Percentiles rank a stretch among this genome's conserved stretches.
Evolutionary conservation across 805 yeast species (phyloP).

Genomic region (Lipomyces oligophaga): DNA sequence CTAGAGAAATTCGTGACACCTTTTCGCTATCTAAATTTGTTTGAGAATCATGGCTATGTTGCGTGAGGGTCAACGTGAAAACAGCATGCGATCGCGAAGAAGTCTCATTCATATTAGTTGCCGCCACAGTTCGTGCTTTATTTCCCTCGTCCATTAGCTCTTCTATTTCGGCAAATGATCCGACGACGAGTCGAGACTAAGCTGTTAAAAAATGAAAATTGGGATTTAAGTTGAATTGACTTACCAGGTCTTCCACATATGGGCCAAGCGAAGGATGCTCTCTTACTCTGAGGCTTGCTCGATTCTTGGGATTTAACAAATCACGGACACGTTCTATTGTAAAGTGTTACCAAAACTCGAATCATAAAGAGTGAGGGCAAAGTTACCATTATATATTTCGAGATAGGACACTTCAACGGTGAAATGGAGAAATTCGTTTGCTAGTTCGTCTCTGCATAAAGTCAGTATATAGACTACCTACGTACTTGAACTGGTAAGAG

Average conservation of each 20-base stretch:
- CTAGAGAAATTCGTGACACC: slow-evolving; percentile 57
- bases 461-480: too few relatives aligned
- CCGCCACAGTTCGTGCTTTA: slow-evolving; percentile 57
- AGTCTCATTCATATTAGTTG: slow-evolving; percentile 66
- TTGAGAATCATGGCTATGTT: slow-evolving; percentile 44
- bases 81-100: slow-evolving; percentile 83
- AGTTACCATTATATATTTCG: slow-evolving; percentile 63
- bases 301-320: slow-evolving; percentile 40
- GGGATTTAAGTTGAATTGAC: neutral
- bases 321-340: slow-evolving; percentile 56
- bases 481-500: neutral
- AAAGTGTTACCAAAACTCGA: neutral
- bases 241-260: slow-evolving; percentile 59
- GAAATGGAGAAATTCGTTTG: slow-evolving; percentile 32
- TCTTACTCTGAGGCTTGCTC: slow-evolving; percentile 44
- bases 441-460: neutral
- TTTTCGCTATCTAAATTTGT: slow-evolving; percentile 44
- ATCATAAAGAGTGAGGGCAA: neutral
- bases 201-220: neutral
- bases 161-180: slow-evolving; percentile 49
- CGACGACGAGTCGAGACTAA: slow-evolving; percentile 46
- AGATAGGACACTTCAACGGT: slow-evolving; percentile 57
- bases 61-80: slow-evolving; percentile 58
- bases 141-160: slow-evolving; percentile 51
- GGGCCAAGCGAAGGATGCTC: slow-evolving; percentile 68